Base-by-base conservation (phyloP, 139 green algal species). In the Chlamydomonas sphaeroides region DNA sequence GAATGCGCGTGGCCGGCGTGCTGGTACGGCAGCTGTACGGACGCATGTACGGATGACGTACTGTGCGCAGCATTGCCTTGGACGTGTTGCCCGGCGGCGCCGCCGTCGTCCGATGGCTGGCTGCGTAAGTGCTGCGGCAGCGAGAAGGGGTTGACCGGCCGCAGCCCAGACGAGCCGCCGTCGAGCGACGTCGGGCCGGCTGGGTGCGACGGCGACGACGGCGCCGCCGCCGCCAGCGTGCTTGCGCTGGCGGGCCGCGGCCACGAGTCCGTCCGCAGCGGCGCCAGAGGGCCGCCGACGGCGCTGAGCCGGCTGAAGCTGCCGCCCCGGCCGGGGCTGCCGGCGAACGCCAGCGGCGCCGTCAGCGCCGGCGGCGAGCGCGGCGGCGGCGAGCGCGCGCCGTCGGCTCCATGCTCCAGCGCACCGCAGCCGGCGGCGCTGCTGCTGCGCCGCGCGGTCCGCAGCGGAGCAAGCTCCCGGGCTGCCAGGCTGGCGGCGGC, bases 41-140 rank as follows among this genome's bases (percentile, higher is more conserved):
- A 10, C 45, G 30, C 39, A 25, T 15, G 26, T 30, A 41, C 68
- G 42, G 10, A 30, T 39, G 41, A 23, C 41, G 30, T 8, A 32
- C 32, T 4, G 20, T 30, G 21, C 69, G 70, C 18, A 49, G 70
- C 35, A 42, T 7, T 8, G 35, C 21, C 23, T 51, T 53, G 45
- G 45, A 21, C 45, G 45, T 53, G 11, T 53, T 14, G 11, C 10
- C 45, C 45, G 33, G 51, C 35, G 32, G 51, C 18, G 32, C 1
- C 45, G 30, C n/a, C 61, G 30, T 23, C 5, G 5, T 23, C 8
- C 28, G 25, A 8, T 28, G 8, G n/a, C n/a, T n/a, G n/a, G n/a
- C n/a, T n/a, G n/a, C n/a, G n/a, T n/a, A n/a, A n/a, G 61, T 38
- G 61, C 61, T 67, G 61, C 30, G 61, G 61, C 61, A 67, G 30